A percentile compares a stretch with the other conserved stretches of the same genome.
Conservation (phyloP, 2,329 filamentous ascomycete genomes). For the Eurotiales sp. region DNA sequence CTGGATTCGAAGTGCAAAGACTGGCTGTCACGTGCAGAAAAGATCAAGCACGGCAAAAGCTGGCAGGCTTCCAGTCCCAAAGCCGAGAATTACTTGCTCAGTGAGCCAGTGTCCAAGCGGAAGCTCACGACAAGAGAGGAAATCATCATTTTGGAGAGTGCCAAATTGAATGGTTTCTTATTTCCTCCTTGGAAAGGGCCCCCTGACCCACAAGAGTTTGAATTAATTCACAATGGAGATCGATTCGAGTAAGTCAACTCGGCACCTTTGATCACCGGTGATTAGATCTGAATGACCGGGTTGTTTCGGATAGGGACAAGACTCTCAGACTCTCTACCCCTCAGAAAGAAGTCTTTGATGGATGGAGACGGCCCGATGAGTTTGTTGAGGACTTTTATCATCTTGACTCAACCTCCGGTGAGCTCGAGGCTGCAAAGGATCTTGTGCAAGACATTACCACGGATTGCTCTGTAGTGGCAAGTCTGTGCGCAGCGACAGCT, state of each 20-base stretch:
- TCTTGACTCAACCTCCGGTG: conserved; percentile 25
- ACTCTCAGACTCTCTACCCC: conserved; percentile 58
- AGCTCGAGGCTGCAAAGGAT: conserved; percentile 59
- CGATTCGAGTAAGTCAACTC: conserved; percentile 59
- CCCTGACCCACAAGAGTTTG: conserved; percentile 61
- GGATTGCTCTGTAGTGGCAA: conserved; percentile 95
- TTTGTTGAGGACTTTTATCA: conserved; percentile 49
- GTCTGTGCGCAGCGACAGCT: conserved; percentile 76
- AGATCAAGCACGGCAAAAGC: conserved; percentile 57
- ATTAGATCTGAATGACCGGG: not conserved
- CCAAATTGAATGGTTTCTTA: conserved; percentile 73
- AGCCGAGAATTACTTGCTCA: conserved; percentile 29
- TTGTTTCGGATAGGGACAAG: conserved; percentile 7
- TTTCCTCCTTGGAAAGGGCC: conserved; percentile 80
- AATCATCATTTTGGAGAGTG: conserved; percentile 71
- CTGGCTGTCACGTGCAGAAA: conserved; percentile 68
- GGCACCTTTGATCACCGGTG: not conserved
- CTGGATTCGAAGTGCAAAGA: conserved; percentile 66
- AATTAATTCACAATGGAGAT: conserved; percentile 44
- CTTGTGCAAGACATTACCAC: conserved; percentile 93
- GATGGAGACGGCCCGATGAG: conserved; percentile 75
- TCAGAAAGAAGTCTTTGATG: conserved; percentile 72
- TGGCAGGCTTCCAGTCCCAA: conserved; percentile 26
- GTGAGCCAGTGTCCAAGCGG: conserved; percentile 53
- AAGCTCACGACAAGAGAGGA: conserved; percentile 67